Conservation (phyloP, 139 green algal species). For the Tetratostichococcus sp. region DNA sequence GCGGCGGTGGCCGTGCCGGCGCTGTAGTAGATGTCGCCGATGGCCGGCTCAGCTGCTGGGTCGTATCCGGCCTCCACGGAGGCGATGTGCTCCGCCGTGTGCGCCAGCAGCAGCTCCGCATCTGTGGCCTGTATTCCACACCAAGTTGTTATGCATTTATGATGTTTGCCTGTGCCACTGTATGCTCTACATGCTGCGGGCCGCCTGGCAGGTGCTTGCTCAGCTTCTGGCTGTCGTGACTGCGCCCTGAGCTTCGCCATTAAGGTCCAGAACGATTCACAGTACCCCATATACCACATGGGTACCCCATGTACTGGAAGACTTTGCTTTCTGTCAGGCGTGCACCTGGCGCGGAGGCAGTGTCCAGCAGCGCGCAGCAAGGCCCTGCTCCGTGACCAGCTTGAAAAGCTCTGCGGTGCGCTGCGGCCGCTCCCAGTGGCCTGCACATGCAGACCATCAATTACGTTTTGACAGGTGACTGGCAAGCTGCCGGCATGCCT, state of each 20-base stretch:
- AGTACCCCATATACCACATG: background rate
- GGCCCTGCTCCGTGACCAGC: constrained; percentile 17
- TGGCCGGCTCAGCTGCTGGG: background rate
- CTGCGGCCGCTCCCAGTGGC: constrained; percentile 34
- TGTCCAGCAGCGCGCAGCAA: constrained; percentile 24
- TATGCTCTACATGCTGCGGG: background rate
- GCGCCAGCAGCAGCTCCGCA: constrained; percentile 37
- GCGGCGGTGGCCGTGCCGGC: constrained; percentile 41
- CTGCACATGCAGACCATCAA: background rate
- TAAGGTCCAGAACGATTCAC: no score
- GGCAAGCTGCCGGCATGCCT: no score
- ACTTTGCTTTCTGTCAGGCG: no score
- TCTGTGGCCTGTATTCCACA: constrained; percentile 42
- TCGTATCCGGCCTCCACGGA: constrained; percentile 12
- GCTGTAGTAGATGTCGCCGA: constrained; percentile 53
- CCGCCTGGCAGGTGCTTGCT: no score
- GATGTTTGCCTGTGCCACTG: no score
- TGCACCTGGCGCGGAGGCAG: constrained; percentile 7
- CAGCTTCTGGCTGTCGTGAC: no score
- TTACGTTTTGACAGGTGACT: no score
- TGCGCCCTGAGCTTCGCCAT: no score
- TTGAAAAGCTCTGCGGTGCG: constrained; percentile 24
- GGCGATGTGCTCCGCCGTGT: constrained; percentile 43
- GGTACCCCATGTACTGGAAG: no score
- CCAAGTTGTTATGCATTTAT: no score